Evolutionary conservation across 768 basidiomycete genomes (phyloP).

Genomic region (Calocybe cyanea): DNA sequence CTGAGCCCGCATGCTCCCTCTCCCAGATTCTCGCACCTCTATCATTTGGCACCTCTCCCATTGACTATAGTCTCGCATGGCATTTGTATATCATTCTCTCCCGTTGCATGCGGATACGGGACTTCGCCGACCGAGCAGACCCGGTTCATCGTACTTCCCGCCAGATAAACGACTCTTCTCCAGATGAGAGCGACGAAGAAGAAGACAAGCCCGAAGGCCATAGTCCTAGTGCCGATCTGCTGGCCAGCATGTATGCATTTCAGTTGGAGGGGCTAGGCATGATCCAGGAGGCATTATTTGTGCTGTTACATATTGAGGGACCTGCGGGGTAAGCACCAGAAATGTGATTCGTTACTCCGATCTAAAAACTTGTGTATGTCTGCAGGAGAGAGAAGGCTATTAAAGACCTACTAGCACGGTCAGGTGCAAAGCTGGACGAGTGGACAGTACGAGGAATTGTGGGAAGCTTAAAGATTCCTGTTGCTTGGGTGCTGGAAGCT

Average conservation of each 20-base stretch:
- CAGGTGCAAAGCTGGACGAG: constrained; percentile 61
- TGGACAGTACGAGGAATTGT: constrained; percentile 71
- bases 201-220: constrained; percentile 60
- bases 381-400: constrained; percentile 78
- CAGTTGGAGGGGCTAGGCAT: constrained; percentile 80
- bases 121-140: constrained; percentile 80
- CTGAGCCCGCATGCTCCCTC: constrained; percentile 66
- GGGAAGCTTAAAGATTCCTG: constrained; percentile 77
- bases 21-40: constrained; percentile 68
- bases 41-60: constrained; percentile 69
- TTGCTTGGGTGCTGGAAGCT: constrained; percentile 86
- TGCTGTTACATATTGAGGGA: constrained; percentile 84
- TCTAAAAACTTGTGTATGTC: neutral
- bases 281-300: constrained; percentile 85
- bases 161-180: constrained; percentile 22
- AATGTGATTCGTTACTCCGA: constrained; percentile 28
- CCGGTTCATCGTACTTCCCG: constrained; percentile 28
- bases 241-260: constrained; percentile 81
- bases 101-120: constrained; percentile 75
- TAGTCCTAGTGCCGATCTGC: constrained; percentile 76
- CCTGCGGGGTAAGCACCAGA: constrained; percentile 58
- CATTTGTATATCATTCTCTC: constrained; percentile 89
- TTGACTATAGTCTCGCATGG: constrained; percentile 88
- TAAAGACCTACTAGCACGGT: constrained; percentile 73
- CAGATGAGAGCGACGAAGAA: constrained; percentile 37